These are phyloP conservation scores for Taiwanofungus camphoratus DNA, from an alignment of 1,284 basidiomycete species.

Conservation along the genomic window DNA sequence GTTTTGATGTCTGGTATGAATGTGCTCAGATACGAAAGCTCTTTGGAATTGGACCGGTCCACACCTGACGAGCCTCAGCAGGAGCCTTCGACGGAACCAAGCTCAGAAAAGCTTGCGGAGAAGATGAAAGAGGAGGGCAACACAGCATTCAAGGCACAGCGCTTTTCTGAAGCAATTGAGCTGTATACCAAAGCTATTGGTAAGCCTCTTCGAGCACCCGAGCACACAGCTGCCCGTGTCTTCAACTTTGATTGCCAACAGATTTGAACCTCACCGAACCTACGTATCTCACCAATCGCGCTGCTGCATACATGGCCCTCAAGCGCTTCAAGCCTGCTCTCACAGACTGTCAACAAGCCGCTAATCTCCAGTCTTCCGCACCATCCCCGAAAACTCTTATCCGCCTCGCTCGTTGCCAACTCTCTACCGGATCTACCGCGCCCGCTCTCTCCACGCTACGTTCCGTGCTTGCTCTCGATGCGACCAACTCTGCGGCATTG, in stretches of 20 bases:
- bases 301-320: constrained; percentile 79
- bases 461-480: constrained; percentile 49
- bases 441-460: constrained; percentile 61
- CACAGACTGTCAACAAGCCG: constrained; percentile 74
- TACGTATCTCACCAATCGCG: constrained; percentile 79
- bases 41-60: constrained; percentile 14
- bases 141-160: constrained; percentile 61
- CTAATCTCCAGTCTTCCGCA: constrained; percentile 51
- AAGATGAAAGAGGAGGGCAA: constrained; percentile 72
- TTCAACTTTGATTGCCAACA: background rate
- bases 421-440: constrained; percentile 64
- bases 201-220: constrained; percentile 23
- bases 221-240: constrained; percentile 1
- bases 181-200: constrained; percentile 73
- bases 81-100: constrained; percentile 13
- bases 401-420: constrained; percentile 75
- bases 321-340: constrained; percentile 73
- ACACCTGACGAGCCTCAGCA: constrained; percentile 9
- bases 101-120: constrained; percentile 39
- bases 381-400: constrained; percentile 63
- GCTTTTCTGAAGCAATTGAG: constrained; percentile 69
- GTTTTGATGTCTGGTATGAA: background rate
- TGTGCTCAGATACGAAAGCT: constrained; percentile 10
- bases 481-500: constrained; percentile 47
- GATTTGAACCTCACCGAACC: constrained; percentile 63